Evolutionary conservation across 176 grass and related monocot species (phyloP).

Genomic region (Cocos nucifera): DNA sequence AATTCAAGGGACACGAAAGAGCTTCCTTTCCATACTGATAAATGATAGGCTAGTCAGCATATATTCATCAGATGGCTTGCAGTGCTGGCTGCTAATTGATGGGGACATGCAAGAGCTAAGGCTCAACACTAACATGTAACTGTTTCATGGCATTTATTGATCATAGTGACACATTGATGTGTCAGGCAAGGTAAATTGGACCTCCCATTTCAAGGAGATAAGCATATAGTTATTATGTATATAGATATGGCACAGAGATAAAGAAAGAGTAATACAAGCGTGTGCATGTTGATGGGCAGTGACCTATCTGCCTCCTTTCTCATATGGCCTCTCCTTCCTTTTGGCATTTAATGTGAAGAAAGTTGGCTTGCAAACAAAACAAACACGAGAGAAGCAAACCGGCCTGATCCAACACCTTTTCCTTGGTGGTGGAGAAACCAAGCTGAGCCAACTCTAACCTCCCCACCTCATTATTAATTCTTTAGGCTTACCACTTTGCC

Average conservation of each 20-base stretch:
- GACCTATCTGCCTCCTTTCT: constrained; percentile 1
- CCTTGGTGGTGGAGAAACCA: constrained; percentile 26
- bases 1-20: too few species aligned
- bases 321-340: not conserved
- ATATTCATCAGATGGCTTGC: constrained; percentile 10
- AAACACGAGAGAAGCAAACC: not conserved
- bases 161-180: constrained; percentile 22
- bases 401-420: constrained; percentile 15
- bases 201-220: constrained; percentile 15
- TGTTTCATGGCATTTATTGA: constrained; percentile 32
- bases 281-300: not conserved
- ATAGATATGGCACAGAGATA: not conserved
- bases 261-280: not conserved
- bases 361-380: constrained; percentile 17
- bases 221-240: constrained; percentile 12
- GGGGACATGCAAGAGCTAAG: not conserved
- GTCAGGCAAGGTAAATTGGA: constrained; percentile 11
- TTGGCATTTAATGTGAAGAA: constrained; percentile 15
- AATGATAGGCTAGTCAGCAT: constrained; percentile 1
- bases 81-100: not conserved
- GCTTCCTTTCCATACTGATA: not conserved
- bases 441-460: not conserved
- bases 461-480: not conserved
- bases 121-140: not conserved
- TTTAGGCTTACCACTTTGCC: not conserved